Conservation (phyloP, 2,329 filamentous ascomycete genomes). For the Curvularia hawaiiensis region DNA sequence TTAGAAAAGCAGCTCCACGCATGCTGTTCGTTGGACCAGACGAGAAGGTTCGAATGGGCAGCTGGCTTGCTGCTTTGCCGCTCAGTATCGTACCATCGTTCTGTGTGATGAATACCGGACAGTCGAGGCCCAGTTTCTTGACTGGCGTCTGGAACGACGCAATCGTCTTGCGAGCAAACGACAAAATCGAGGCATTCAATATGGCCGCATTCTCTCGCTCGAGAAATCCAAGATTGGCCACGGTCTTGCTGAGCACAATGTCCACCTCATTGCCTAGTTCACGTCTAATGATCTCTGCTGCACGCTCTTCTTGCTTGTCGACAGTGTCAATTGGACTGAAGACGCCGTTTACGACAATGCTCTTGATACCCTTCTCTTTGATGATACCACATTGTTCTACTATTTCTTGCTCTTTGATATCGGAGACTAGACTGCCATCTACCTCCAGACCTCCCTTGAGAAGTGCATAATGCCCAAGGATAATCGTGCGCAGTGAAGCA, state of each 20-base stretch:
- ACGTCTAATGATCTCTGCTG: conserved; percentile 54
- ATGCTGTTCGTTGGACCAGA: conserved; percentile 61
- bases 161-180: conserved; percentile 54
- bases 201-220: conserved; percentile 59
- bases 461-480: conserved; percentile 53
- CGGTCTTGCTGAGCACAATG: conserved; percentile 57
- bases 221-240: conserved; percentile 58
- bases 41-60: conserved; percentile 59
- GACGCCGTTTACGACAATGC: conserved; percentile 62
- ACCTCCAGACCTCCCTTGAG: conserved; percentile 58
- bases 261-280: conserved; percentile 54
- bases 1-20: conserved; percentile 54
- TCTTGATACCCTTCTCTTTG: conserved; percentile 51
- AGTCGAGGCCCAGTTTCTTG: conserved; percentile 51
- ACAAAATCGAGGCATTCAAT: conserved; percentile 55
- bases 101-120: conserved; percentile 58
- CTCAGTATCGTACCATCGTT: conserved; percentile 59
- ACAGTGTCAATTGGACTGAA: conserved; percentile 63
- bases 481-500: conserved; percentile 50
- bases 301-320: conserved; percentile 58
- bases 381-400: conserved; percentile 52
- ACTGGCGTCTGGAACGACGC: conserved; percentile 54
- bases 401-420: conserved; percentile 53
- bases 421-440: conserved; percentile 54
- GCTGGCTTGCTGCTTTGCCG: conserved; percentile 52